Conservation (phyloP, 495 filamentous ascomycete species). For the Paragyromitra xinjiangensis region DNA sequence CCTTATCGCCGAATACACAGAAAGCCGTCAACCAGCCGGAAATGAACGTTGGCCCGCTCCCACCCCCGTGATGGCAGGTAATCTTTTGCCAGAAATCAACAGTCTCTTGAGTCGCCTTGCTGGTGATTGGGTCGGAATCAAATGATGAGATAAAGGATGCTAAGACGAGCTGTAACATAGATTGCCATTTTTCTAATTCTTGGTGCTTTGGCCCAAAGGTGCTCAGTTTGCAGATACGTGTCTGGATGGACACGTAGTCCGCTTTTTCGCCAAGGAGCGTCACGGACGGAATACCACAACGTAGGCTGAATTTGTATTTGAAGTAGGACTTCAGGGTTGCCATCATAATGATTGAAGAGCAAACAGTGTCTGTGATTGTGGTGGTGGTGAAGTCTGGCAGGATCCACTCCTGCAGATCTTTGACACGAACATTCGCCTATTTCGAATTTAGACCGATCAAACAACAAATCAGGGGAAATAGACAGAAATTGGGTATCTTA, state of each 20-base stretch:
- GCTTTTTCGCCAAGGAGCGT: slow-evolving; percentile 62
- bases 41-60: slow-evolving; percentile 45
- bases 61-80: slow-evolving; percentile 19
- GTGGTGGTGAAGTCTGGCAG: slow-evolving; percentile 63
- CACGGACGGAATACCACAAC: slow-evolving; percentile 64
- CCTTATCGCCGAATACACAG: slow-evolving; percentile 60
- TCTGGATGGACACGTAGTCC: slow-evolving; percentile 61
- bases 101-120: slow-evolving; percentile 15
- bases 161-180: slow-evolving; percentile 56
- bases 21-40: slow-evolving; percentile 61
- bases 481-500: not conserved
- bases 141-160: slow-evolving; percentile 56
- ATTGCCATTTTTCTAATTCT: slow-evolving; percentile 33
- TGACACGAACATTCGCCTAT: slow-evolving; percentile 58
- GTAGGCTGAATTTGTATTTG: slow-evolving; percentile 53
- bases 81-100: slow-evolving; percentile 51
- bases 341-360: slow-evolving; percentile 62
- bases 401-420: slow-evolving; percentile 60
- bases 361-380: slow-evolving; percentile 59
- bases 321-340: slow-evolving; percentile 63
- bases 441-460: not conserved
- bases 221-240: slow-evolving; percentile 9
- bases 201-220: slow-evolving; percentile 28
- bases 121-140: slow-evolving; percentile 19
- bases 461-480: not conserved